Evolutionary conservation across 805 yeast species (phyloP).

Genomic region (Candida berthetii): DNA sequence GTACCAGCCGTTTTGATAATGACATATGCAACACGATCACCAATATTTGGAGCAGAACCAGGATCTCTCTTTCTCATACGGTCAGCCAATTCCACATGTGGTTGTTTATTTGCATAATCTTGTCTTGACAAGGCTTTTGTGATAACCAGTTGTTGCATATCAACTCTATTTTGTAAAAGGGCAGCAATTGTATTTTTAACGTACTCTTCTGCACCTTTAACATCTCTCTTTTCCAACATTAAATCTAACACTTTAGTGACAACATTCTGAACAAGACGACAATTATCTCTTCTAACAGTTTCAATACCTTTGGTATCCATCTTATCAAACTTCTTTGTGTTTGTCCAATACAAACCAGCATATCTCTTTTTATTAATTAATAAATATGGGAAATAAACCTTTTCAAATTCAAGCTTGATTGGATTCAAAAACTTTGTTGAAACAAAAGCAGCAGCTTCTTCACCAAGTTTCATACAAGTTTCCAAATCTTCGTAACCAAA

Average conservation of each 20-base stretch:
- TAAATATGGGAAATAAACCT: slow-evolving; percentile 91
- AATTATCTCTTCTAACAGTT: slow-evolving; percentile 96
- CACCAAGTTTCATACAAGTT: slow-evolving; percentile 86
- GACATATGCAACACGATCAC: slow-evolving; percentile 98
- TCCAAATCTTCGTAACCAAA: slow-evolving; percentile 79
- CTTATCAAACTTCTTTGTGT: slow-evolving; percentile 86
- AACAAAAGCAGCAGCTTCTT: slow-evolving; percentile 88
- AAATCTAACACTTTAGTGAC: slow-evolving; percentile 84
- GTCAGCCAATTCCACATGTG: slow-evolving; percentile 94
- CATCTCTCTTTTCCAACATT: slow-evolving; percentile 84
- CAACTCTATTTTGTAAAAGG: slow-evolving; percentile 83
- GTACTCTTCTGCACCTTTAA: slow-evolving; percentile 73
- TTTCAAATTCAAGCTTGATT: slow-evolving; percentile 92
- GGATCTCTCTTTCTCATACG: slow-evolving; percentile 95
- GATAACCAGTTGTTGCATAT: slow-evolving; percentile 87
- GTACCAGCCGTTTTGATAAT: slow-evolving; percentile 75
- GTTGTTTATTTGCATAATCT: slow-evolving; percentile 94
- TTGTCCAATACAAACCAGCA: slow-evolving; percentile 96
- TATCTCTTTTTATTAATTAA: slow-evolving; percentile 94
- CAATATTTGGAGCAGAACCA: slow-evolving; percentile 94
- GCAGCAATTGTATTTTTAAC: slow-evolving; percentile 89
- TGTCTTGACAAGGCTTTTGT: slow-evolving; percentile 82
- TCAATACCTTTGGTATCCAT: slow-evolving; percentile 99
- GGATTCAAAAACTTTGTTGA: slow-evolving; percentile 78
- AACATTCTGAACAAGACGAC: slow-evolving; percentile 90